Evolutionary conservation across 441 rosid genomes (phyloP), one percentile per base, ranked within the genome.

Genomic region (Metrosideros polymorpha): DNA sequence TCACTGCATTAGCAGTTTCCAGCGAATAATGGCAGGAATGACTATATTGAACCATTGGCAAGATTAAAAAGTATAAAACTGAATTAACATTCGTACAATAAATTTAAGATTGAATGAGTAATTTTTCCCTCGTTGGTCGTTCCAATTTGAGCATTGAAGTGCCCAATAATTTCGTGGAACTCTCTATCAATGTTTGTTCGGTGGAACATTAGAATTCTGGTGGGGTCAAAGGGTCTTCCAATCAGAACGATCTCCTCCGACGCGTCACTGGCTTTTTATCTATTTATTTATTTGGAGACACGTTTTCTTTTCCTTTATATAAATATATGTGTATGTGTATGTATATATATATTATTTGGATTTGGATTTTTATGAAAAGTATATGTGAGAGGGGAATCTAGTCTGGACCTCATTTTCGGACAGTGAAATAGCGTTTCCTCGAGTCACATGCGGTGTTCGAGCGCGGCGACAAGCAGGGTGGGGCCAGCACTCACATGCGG

Each of bases 1-100:
- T 59, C 1, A 0, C 18, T 4, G n/a, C 5, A 0, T 29, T 0
- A 14, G 1, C 2, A 5, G 9, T 59, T 59, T 29, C 10, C 4
- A 15, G 7, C 14, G 35, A 19, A 4, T 29, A 29, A 29, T 59
- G 8, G 4, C 9, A 6, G 15, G 19, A 29, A 14, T 14, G 2
- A 29, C 6, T 57, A 29, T 14, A 57, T 14, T 57, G 7, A n/a
- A n/a, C n/a, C n/a, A 32, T 66, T 24, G 24, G 1, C 14, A 19
- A 18, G 9, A 66, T 35, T 22, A 1, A 35, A 32, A 66, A 9
- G 6, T 12, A 9, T 5, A 35, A 0, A 17, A 66, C 10, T 19
- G 2, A 63, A 63, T 63, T 18, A 35, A 3, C 42, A 18, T 63
- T 0, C 5, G 4, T 32, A 59, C 3, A 29, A 57, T 29, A 29